Evolutionary conservation across 2,329 filamentous ascomycete species (phyloP).

Genomic region (Scedosporium boydii): DNA sequence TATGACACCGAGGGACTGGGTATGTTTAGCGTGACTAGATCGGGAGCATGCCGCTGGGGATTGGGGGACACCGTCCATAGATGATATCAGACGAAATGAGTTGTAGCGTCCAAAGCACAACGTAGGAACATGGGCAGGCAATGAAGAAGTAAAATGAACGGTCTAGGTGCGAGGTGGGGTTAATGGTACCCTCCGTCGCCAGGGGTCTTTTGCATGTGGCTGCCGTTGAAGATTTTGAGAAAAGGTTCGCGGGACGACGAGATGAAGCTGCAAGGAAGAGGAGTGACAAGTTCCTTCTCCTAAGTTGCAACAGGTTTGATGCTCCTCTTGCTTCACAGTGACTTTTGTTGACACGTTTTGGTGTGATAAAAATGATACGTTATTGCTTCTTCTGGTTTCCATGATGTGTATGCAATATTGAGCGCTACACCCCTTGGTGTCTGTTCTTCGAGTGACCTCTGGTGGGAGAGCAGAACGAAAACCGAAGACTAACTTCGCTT

Average conservation of each 20-base stretch:
- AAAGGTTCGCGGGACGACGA: neutral
- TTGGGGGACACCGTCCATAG: too few species aligned
- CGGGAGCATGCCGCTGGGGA: neutral
- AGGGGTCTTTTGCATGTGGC: neutral
- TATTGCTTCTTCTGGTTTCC: too few species aligned
- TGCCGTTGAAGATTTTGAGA: neutral
- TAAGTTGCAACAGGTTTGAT: neutral
- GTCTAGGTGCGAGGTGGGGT: neutral
- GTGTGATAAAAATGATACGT: neutral
- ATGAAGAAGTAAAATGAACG: neutral
- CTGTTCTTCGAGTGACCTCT: too few species aligned
- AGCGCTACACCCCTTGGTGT: too few species aligned
- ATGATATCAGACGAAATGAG: too few species aligned
- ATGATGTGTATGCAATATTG: too few species aligned
- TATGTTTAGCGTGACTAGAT: neutral
- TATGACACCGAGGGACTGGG: neutral
- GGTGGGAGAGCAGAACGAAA: too few species aligned
- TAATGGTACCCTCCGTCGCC: neutral
- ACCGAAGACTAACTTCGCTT: too few species aligned
- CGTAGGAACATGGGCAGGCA: neutral
- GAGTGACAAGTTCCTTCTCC: neutral
- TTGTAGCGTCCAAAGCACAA: neutral
- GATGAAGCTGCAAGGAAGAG: neutral
- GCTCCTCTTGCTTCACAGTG: neutral
- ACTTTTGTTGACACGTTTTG: neutral